Conservation (phyloP, 345 rosid genomes). For the Eucalyptus caleyi region DNA sequence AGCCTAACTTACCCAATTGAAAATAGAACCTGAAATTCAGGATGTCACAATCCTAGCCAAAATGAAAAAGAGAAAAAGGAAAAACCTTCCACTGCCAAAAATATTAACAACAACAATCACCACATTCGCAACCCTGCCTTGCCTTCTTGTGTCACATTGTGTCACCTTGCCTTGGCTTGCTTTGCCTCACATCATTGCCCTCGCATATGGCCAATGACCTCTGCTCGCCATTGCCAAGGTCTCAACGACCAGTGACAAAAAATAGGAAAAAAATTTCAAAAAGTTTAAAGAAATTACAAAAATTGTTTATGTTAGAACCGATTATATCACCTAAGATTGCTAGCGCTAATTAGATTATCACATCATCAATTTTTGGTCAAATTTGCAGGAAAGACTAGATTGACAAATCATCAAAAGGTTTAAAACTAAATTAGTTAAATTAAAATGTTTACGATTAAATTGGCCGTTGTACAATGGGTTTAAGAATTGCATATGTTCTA, state of each 20-base stretch:
- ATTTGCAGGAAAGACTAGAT: not conserved
- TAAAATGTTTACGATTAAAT: not conserved
- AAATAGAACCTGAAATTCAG: too few species aligned
- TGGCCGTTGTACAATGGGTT: fast-evolving
- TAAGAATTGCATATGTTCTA: not conserved
- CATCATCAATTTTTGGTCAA: not conserved
- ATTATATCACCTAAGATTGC: not conserved
- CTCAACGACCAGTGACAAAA: not conserved
- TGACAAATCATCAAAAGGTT: not conserved
- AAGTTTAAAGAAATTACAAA: not conserved
- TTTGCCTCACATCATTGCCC: too few species aligned
- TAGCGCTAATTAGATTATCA: not conserved
- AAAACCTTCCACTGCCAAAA: too few species aligned
- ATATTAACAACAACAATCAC: too few species aligned
- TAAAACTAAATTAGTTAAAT: not conserved
- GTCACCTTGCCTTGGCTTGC: too few species aligned
- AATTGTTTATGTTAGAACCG: not conserved
- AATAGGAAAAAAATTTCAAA: not conserved
- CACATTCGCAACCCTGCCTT: too few species aligned
- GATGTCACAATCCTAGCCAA: too few species aligned
- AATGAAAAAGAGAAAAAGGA: too few species aligned
- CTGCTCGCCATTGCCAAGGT: not conserved
- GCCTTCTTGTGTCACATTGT: too few species aligned
- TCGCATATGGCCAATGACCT: too few species aligned
- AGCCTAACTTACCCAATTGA: too few species aligned